Evolutionary conservation across 345 rosid genomes (phyloP), one percentile per base, ranked within the genome.

Genomic region (Angophora floribunda): DNA sequence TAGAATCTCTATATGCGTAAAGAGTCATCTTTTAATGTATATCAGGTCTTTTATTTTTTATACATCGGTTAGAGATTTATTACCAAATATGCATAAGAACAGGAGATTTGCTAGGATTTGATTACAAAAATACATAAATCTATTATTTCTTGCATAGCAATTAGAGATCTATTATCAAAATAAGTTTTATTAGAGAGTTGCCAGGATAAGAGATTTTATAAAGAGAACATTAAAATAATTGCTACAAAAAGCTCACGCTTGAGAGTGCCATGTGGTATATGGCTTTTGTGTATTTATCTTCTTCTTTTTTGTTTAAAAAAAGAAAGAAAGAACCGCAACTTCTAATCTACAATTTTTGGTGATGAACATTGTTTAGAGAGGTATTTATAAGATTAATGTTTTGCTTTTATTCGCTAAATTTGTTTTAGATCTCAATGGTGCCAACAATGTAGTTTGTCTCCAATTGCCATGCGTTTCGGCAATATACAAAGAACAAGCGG

Each of bases 1-100:
- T 7, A 19, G 24, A 53, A 17, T 0, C 57, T 53, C 59, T 53
- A 21, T 3, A 53, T 0, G 19, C 26, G 3, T 53, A 7, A 53
- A 53, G 59, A 53, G 3, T 1, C 0, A 0, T 21, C 4, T 7
- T 7, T 53, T 53, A 53, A 53, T 3, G 11, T 21, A 19, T 21
- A 21, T 7, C 0, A 21, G 59, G 59, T 21, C 26, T 21, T 53
- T 53, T 3, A 21, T 7, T 0, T 7, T 53, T 53, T 53, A 53
- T 53, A 21, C 10, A 19, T 53, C 0, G 4, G 26, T 53, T 53
- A 8, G 59, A 53, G 11, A 53, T 53, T 53, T 53, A 3, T 53
- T 53, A 21, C 26, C 59, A 53, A 53, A 7, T 53, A 53, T 21
- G 0, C 59, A 53, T 53, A 9, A 19, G 59, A 7, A 53, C 3